Evolutionary conservation across 2,329 filamentous ascomycete species (phyloP).

Genomic region (Aspergillus persii): DNA sequence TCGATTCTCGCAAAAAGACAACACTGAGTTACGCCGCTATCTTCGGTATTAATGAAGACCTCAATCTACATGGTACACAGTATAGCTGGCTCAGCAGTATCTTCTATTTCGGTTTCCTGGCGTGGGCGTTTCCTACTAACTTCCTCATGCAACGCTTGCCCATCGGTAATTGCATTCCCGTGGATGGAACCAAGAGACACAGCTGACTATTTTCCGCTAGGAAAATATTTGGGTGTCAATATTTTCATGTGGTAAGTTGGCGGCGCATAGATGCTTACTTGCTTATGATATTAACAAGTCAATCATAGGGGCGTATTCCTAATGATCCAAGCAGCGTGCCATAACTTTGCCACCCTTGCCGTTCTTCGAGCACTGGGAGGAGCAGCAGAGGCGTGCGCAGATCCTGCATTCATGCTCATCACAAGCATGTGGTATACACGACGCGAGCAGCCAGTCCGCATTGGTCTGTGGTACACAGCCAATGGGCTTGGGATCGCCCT

Average conservation of each 20-base stretch:
- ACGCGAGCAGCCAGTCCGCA: slow-evolving; percentile 60
- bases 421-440: slow-evolving; percentile 66
- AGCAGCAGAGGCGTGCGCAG: slow-evolving; percentile 56
- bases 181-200: too few relatives aligned
- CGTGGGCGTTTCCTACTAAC: slow-evolving; percentile 56
- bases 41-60: slow-evolving; percentile 61
- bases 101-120: slow-evolving; percentile 57
- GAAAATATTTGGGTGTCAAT: slow-evolving; percentile 55
- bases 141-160: slow-evolving; percentile 53
- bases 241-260: slow-evolving; percentile 55
- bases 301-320: slow-evolving; percentile 45
- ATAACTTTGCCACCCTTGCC: slow-evolving; percentile 56
- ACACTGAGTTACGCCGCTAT: slow-evolving; percentile 63
- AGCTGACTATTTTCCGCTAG: slow-evolving; percentile 19
- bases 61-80: slow-evolving; percentile 56
- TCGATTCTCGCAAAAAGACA: slow-evolving; percentile 39
- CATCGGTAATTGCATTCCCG: slow-evolving; percentile 36
- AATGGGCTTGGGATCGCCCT: slow-evolving; percentile 61
- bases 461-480: slow-evolving; percentile 59
- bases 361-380: slow-evolving; percentile 57
- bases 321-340: slow-evolving; percentile 54
- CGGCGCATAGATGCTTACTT: not conserved
- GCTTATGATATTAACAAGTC: not conserved
- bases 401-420: slow-evolving; percentile 63
- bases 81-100: slow-evolving; percentile 58